Base-by-base conservation (phyloP, 2,329 filamentous ascomycete species). In the Capronia coronata region DNA sequence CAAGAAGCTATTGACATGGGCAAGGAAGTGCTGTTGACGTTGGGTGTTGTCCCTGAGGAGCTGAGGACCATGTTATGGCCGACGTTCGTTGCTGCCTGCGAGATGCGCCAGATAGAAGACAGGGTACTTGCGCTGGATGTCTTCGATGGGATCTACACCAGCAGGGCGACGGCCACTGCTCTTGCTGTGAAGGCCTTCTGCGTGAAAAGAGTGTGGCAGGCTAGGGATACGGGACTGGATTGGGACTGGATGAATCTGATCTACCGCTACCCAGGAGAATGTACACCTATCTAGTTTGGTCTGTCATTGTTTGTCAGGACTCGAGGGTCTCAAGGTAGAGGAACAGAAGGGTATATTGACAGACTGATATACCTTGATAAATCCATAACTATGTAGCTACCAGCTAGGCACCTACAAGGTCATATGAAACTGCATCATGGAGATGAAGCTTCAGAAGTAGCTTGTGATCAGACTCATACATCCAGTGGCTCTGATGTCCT, bases 221-320 rank as follows among this genome's bases (percentile, higher is more conserved):
- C 40, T 5, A 43, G 40, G 18, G 25, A 43, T 30, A 21, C 22
- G 8, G 40, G 22, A 14, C 23, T 29, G 14, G 16, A 43, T 16
- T 43, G 40, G 40, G 40, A 30, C 14, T 43, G 40, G 40, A 43
- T 43, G 40, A 30, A 11, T 6, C 25, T 43, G 13, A 30, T 14
- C 7, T 11, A 43, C 6, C 13, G 19, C 6, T 16, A 29, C 13
- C 22, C 40, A 5, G 21, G 23, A 11, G 40, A 43, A 30, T 43
- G 40, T 23, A 14, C 18, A 30, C 40, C 40, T 11, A 29, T 43
- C 6, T 43, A n/a, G n/a, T n/a, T n/a, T n/a, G n/a, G n/a, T n/a
- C n/a, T n/a, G n/a, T n/a, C n/a, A n/a, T n/a, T n/a, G n/a, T n/a
- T n/a, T n/a, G n/a, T n/a, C n/a, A n/a, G n/a, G n/a, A n/a, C n/a